A percentile compares a stretch with the other conserved stretches of the same genome.
These are phyloP conservation scores for Scleroderma bovista DNA, from an alignment of 768 basidiomycete species.

Conservation along the genomic window DNA sequence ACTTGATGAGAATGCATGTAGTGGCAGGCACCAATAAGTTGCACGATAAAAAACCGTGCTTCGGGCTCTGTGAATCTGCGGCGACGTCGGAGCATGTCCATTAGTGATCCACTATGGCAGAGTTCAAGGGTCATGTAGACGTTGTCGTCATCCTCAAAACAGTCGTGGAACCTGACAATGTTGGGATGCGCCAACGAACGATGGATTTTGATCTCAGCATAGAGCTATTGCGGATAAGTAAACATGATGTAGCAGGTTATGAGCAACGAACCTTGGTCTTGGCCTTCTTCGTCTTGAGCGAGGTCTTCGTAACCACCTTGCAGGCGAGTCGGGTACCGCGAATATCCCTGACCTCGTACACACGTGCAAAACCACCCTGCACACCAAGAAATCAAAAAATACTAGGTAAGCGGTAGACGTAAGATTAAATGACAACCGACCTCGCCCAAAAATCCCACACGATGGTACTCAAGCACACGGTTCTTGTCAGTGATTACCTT, in stretches of 20 bases:
- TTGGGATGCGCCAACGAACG: conserved; percentile 87
- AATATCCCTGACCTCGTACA: conserved; percentile 86
- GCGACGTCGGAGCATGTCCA: conserved; percentile 86
- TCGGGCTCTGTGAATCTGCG: conserved; percentile 89
- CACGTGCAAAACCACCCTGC: conserved; percentile 90
- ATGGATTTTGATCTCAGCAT: conserved; percentile 98
- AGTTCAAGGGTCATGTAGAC: conserved; percentile 97
- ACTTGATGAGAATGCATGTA: conserved; percentile 98
- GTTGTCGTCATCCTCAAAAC: conserved; percentile 92
- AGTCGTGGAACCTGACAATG: conserved; percentile 87
- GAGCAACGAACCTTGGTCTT: conserved; percentile 76
- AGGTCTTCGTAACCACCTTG: conserved; percentile 92
- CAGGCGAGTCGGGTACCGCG: conserved; percentile 68
- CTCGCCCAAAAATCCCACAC: conserved; percentile 87
- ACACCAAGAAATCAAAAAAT: background rate
- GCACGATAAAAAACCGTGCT: conserved; percentile 87
- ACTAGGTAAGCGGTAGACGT: background rate
- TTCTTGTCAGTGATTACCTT: conserved; percentile 65
- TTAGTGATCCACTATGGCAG: conserved; percentile 83
- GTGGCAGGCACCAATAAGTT: conserved; percentile 91
- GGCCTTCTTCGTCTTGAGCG: conserved; percentile 91
- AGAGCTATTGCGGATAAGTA: conserved; percentile 52
- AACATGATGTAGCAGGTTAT: background rate
- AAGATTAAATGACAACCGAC: conserved; percentile 31
- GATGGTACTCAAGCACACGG: conserved; percentile 50